Evolutionary conservation across 2,329 filamentous ascomycete species (phyloP).

Genomic region (Macrophomina phaseolina): DNA sequence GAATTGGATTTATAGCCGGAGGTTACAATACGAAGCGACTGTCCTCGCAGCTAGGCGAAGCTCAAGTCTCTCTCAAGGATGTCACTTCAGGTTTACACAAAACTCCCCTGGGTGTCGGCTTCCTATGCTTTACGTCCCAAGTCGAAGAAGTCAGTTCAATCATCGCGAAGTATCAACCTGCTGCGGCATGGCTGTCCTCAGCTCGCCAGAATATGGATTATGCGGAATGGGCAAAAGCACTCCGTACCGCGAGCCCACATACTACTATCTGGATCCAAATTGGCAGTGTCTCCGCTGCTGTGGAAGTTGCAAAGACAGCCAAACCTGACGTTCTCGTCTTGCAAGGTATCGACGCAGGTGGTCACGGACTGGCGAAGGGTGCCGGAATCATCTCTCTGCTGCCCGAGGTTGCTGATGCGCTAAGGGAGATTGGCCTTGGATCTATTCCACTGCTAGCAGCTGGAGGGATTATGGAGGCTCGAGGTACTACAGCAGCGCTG

Average conservation of each 20-base stretch:
- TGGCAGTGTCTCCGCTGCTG: conserved; percentile 63
- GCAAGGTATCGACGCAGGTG: conserved; percentile 69
- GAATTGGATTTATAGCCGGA: conserved; percentile 13
- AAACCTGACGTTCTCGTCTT: conserved; percentile 64
- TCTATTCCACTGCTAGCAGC: conserved; percentile 56
- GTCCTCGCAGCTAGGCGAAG: background rate
- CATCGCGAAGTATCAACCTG: conserved; percentile 59
- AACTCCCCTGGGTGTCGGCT: conserved; percentile 64
- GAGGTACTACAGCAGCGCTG: conserved; percentile 61
- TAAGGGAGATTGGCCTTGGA: conserved; percentile 40
- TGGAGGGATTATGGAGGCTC: conserved; percentile 64
- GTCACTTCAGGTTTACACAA: conserved; percentile 19
- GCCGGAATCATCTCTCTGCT: conserved; percentile 62
- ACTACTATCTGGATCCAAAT: conserved; percentile 64
- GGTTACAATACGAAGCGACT: background rate
- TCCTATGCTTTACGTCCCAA: conserved; percentile 60
- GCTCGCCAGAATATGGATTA: conserved; percentile 50
- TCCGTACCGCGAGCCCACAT: conserved; percentile 41
- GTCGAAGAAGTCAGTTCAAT: conserved; percentile 56
- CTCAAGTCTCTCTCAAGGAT: no score
- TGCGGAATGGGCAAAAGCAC: conserved; percentile 36
- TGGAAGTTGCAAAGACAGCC: conserved; percentile 54
- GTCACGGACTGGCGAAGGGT: conserved; percentile 63
- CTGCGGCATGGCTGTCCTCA: conserved; percentile 71
- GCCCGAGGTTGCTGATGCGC: conserved; percentile 60